Evolutionary conservation across 306 rosid species (phyloP).

Genomic region (Rosa lucieae): DNA sequence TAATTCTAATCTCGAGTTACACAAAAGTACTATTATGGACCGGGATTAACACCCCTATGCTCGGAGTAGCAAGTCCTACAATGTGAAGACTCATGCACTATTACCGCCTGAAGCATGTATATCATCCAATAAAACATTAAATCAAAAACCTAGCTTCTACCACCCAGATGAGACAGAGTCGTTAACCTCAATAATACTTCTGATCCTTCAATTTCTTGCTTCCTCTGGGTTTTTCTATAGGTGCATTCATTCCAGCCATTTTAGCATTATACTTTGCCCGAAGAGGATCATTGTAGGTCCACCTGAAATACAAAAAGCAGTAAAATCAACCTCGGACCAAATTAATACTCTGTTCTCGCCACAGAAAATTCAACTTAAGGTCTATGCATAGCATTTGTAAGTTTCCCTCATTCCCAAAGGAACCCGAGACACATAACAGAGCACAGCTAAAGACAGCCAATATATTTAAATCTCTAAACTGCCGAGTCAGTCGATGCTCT

Average conservation of each 20-base stretch:
- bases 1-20: neutral
- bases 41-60: neutral
- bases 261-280: slow-evolving; percentile 87
- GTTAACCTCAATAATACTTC: slow-evolving; percentile 57
- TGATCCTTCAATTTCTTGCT: slow-evolving; percentile 90
- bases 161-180: neutral
- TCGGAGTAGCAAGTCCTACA: neutral
- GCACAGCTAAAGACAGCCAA: neutral
- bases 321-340: neutral
- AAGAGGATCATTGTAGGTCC: slow-evolving; percentile 98
- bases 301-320: slow-evolving; percentile 48
- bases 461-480: neutral
- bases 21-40: neutral
- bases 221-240: slow-evolving; percentile 79
- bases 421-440: neutral
- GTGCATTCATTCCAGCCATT: slow-evolving; percentile 90
- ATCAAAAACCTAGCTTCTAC: neutral
- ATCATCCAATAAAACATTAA: neutral
- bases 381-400: neutral
- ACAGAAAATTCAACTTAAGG: no score
- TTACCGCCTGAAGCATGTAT: neutral
- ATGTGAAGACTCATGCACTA: neutral
- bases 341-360: neutral
- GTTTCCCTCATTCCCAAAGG: neutral
- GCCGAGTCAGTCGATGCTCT: neutral